Evolutionary conservation across 2,329 filamentous ascomycete genomes (phyloP), one percentile per base, ranked within the genome.

Genomic region (Stachybotrys elegans): DNA sequence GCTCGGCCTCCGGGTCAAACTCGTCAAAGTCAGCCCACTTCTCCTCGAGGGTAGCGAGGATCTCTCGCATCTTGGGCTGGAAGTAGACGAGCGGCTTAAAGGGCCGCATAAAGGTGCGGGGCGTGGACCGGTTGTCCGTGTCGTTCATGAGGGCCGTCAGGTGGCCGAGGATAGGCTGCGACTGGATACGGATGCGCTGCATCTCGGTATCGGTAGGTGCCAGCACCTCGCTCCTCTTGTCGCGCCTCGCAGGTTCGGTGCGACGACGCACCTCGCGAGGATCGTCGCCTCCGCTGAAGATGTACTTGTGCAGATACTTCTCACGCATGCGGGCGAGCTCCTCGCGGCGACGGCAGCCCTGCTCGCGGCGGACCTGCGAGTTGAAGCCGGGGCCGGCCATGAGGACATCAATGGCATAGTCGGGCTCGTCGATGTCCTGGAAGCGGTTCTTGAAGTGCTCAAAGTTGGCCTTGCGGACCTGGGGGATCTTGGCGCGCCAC

Each of bases 371-470:
- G 47, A 71, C 61, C 48, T 72, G 64, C 5, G 51, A 58, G 34
- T 64, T 59, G 5, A 66, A 51, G 4, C 60, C 56, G 3, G 60
- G 44, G 0, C 62, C 62, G 6, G 51, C 56, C 54, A 68, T 57
- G 5, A 71, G 57, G 14, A 68, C 67, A 2, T 71, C 68, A 17
- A 71, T 57, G 25, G 63, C 63, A 44, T 68, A 64, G n/a, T 63
- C 58, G 20, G 55, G 60, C 46, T 67, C 56, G 2, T 65, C 56
- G 12, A 62, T 37, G 11, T 55, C 56, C 12, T 63, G 53, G 48
- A 65, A 68, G 42, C 64, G 57, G 48, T 71, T 71, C 53, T 70
- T 71, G 57, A 69, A 71, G 50, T 65, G 60, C 48, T 69, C 66
- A 43, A 69, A 70, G 52, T 67, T 65, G 43, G 67, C 60, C 47